Conservation (phyloP, 2,329 filamentous ascomycete genomes). For the Hymenoscyphus albidus region DNA sequence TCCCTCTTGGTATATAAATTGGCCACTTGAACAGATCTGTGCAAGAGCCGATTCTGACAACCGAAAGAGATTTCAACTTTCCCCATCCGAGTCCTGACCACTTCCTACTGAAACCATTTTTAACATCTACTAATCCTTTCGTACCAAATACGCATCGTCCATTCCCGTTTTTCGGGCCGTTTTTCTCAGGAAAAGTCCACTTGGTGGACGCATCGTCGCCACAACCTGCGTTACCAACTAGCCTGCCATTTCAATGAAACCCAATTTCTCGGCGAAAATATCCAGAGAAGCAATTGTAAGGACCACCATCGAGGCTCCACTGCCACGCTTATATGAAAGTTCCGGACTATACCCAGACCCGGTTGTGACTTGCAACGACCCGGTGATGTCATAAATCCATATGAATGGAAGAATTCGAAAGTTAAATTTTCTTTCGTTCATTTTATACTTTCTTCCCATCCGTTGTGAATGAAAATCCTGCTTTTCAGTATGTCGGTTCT, state of each 20-base stretch:
- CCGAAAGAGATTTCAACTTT: neutral
- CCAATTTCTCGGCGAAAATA: neutral
- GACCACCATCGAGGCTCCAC: neutral
- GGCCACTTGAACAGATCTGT: too few relatives aligned
- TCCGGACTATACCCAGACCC: neutral
- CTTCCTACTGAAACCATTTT: neutral
- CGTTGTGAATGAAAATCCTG: too few relatives aligned
- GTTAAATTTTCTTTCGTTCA: neutral
- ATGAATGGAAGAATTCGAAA: neutral
- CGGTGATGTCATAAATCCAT: neutral
- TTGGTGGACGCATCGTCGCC: neutral
- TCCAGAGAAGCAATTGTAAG: neutral
- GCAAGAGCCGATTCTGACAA: neutral
- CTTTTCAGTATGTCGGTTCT: too few relatives aligned
- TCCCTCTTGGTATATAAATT: too few relatives aligned
- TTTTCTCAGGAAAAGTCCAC: neutral
- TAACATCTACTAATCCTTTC: neutral
- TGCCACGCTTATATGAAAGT: neutral
- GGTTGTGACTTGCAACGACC: neutral
- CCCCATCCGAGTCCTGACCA: neutral
- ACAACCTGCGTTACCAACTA: neutral
- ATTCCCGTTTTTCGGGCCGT: neutral
- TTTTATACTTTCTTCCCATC: too few relatives aligned
- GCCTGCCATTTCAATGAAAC: neutral
- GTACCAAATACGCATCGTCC: neutral